Evolutionary conservation across 2,329 filamentous ascomycete species (phyloP).

Genomic region (Beauveria caledonica): DNA sequence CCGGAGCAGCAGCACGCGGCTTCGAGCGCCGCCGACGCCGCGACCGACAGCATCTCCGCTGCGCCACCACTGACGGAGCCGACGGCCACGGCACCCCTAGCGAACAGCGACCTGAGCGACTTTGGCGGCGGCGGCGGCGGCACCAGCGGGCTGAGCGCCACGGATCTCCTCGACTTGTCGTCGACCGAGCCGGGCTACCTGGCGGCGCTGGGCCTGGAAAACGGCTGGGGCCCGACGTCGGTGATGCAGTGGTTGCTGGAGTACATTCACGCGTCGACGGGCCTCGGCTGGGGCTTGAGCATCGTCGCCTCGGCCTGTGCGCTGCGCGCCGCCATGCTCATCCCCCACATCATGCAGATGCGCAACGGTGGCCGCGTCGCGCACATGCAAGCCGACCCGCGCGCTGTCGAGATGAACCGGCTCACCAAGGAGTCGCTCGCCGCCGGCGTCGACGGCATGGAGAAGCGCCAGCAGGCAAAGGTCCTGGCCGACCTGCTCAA

Average conservation of each 20-base stretch:
- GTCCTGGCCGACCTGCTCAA: constrained; percentile 28
- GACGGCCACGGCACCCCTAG: constrained; percentile 11
- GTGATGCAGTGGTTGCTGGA: constrained; percentile 71
- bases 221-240: constrained; percentile 62
- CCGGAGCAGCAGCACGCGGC: constrained; percentile 1
- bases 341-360: constrained; percentile 39
- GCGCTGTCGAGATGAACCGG: constrained; percentile 39
- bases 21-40: constrained; percentile 11
- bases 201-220: constrained; percentile 75
- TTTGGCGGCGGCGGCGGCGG: constrained; percentile 21
- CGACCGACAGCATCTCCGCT: constrained; percentile 11
- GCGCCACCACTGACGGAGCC: constrained; percentile 17
- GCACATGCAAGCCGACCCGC: constrained; percentile 45
- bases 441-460: constrained; percentile 27
- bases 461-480: constrained; percentile 28
- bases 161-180: constrained; percentile 44
- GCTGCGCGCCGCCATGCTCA: constrained; percentile 57
- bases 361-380: constrained; percentile 46
- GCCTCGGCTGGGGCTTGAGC: constrained; percentile 74
- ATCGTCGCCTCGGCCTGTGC: constrained; percentile 58
- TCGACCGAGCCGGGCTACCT: constrained; percentile 77
- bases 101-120: constrained; percentile 19
- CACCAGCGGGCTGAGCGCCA: constrained; percentile 27
- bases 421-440: constrained; percentile 38
- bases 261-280: constrained; percentile 67